Evolutionary conservation across 768 basidiomycete genomes (phyloP).

Genomic region (Lactarius hengduanensis): DNA sequence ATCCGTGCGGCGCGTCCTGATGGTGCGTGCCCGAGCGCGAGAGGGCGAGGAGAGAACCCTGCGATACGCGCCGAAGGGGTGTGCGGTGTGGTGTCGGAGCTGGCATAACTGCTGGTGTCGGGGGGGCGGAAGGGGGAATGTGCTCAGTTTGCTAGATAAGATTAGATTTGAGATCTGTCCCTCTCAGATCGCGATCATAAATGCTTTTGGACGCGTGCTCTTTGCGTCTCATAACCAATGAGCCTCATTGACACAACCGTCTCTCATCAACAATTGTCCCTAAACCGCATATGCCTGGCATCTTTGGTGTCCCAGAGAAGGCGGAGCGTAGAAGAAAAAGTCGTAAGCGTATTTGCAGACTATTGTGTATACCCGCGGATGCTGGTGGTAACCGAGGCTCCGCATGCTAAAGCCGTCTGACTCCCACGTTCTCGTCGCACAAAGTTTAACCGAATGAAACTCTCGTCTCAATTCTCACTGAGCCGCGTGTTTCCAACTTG

Average conservation of each 20-base stretch:
- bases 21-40: conserved; percentile 73
- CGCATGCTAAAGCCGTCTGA: not conserved
- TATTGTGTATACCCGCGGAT: not conserved
- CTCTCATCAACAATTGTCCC: too few species aligned
- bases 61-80: conserved; percentile 83
- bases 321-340: too few species aligned
- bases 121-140: not conserved
- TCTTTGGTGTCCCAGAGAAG: not conserved
- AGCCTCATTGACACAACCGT: too few species aligned
- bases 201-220: not conserved
- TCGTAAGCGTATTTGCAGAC: too few species aligned
- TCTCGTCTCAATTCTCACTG: not conserved
- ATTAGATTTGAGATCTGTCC: not conserved
- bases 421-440: not conserved
- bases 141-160: not conserved
- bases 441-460: not conserved
- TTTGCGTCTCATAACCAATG: too few species aligned
- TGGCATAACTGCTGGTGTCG: conserved; percentile 16
- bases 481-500: not conserved
- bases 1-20: conserved; percentile 70
- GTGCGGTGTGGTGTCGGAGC: conserved; percentile 62
- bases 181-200: not conserved
- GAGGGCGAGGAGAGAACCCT: conserved; percentile 84
- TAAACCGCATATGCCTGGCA: not conserved
- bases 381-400: not conserved